phyloP scores from a whole-genome alignment of 2,329 filamentous ascomycete genomes.

The Hirsutella minnesotensis region DNA sequence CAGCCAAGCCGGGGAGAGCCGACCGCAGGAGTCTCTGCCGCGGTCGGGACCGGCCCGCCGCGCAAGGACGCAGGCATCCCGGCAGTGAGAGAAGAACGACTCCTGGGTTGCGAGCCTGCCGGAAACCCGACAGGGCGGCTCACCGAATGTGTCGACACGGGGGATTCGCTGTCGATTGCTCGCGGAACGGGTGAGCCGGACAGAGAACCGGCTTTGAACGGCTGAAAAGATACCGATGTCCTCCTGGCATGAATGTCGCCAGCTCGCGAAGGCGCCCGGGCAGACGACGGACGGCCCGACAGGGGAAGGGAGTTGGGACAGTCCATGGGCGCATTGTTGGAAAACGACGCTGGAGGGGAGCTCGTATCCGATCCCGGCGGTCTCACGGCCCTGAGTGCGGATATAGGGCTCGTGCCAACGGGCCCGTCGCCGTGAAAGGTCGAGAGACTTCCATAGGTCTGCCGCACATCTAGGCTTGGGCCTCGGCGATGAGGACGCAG shows the following conservation, averaged over 20 bases:
- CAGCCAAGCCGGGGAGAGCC: constrained; percentile 70
- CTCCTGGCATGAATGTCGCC: constrained; percentile 51
- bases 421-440: constrained; percentile 77
- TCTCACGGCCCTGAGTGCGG: constrained; percentile 62
- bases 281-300: constrained; percentile 11
- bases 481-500: constrained; percentile 51
- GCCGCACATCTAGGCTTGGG: constrained; percentile 49
- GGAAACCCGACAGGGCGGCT: constrained; percentile 34
- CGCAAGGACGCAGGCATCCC: constrained; percentile 65
- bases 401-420: constrained; percentile 74
- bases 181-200: constrained; percentile 67
- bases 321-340: constrained; percentile 31
- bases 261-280: constrained; percentile 26
- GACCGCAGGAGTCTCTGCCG: constrained; percentile 52
- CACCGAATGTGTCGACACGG: constrained; percentile 43
- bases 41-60: constrained; percentile 49
- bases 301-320: constrained; percentile 44
- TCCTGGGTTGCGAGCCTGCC: constrained; percentile 39
- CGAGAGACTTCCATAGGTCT: constrained; percentile 80
- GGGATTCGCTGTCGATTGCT: constrained; percentile 35
- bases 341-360: constrained; percentile 42
- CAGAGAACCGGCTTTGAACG: constrained; percentile 93
- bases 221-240: constrained; percentile 81
- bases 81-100: constrained; percentile 60
- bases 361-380: constrained; percentile 48